Evolutionary conservation across 345 rosid genomes (phyloP).

Genomic region (Turritis glabra): DNA sequence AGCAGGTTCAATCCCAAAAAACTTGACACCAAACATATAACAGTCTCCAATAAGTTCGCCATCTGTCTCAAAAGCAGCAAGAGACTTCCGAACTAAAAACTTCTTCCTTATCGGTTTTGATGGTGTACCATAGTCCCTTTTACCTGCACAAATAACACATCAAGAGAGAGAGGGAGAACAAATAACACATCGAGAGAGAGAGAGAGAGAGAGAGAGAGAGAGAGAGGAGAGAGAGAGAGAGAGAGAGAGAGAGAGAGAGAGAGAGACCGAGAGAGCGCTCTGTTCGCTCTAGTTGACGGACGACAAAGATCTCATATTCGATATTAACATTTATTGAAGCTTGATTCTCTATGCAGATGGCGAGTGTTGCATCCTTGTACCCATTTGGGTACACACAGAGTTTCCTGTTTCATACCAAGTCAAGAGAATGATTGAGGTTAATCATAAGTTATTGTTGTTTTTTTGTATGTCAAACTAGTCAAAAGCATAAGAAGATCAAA

Average conservation of each 20-base stretch:
- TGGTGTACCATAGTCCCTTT: not conserved
- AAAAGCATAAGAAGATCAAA: not conserved
- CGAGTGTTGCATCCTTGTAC: not conserved
- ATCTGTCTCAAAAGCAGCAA: slow-evolving; percentile 8
- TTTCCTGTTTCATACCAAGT: slow-evolving; percentile 22
- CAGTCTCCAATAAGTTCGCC: slow-evolving; percentile 30
- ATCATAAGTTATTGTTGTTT: too few species aligned
- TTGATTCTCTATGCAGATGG: slow-evolving; percentile 19
- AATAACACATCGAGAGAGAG: too few species aligned
- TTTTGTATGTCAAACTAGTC: not conserved
- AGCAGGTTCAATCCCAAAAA: not conserved
- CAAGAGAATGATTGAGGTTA: too few species aligned
- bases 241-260: slow-evolving; percentile 5
- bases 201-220: too few species aligned
- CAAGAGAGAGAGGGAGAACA: too few species aligned
- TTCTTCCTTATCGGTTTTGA: not conserved
- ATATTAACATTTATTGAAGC: not conserved
- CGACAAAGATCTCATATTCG: not conserved
- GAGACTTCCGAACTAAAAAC: not conserved
- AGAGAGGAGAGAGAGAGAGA: not conserved
- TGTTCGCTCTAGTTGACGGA: slow-evolving; percentile 1
- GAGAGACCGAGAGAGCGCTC: slow-evolving; percentile 13
- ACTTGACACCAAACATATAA: slow-evolving; percentile 32
- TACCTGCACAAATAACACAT: not conserved
- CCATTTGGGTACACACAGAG: slow-evolving; percentile 23